Percentiles rank a stretch among this genome's conserved stretches.
These are phyloP conservation scores for Volutella citrinella DNA, from an alignment of 2,329 filamentous ascomycete species.

Conservation along the genomic window DNA sequence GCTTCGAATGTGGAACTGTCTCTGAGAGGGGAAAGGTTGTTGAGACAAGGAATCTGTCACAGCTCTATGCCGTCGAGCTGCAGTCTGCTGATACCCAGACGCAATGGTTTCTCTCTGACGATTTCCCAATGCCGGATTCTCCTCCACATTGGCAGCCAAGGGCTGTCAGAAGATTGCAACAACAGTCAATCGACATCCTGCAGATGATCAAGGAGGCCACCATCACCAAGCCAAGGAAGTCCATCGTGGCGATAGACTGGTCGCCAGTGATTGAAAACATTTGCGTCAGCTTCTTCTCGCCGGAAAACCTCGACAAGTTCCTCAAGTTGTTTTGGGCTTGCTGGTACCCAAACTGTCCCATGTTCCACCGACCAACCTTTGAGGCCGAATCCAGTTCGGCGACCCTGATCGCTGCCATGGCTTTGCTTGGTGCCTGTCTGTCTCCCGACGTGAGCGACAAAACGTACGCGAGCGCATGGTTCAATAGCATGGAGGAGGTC, in stretches of 20 bases:
- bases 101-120: no score
- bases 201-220: conserved; percentile 1
- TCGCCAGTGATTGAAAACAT: not conserved
- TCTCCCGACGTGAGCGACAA: conserved; percentile 1
- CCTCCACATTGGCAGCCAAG: no score
- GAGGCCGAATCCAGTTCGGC: not conserved
- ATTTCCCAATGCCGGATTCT: no score
- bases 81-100: no score
- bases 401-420: not conserved
- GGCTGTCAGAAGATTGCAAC: not conserved
- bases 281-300: conserved; percentile 1
- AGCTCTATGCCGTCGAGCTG: not conserved
- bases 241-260: conserved; percentile 1
- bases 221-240: not conserved
- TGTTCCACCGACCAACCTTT: conserved; percentile 1
- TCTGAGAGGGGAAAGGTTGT: not conserved
- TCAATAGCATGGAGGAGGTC: conserved; percentile 4
- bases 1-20: not conserved
- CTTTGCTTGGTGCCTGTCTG: conserved; percentile 2
- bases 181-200: not conserved
- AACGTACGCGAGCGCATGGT: conserved; percentile 1
- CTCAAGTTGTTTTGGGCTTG: conserved; percentile 2
- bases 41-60: not conserved
- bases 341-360: conserved; percentile 3
- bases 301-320: conserved; percentile 1